Evolutionary conservation across 805 yeast species (phyloP).

Genomic region (Hanseniaspora valbyensis): DNA sequence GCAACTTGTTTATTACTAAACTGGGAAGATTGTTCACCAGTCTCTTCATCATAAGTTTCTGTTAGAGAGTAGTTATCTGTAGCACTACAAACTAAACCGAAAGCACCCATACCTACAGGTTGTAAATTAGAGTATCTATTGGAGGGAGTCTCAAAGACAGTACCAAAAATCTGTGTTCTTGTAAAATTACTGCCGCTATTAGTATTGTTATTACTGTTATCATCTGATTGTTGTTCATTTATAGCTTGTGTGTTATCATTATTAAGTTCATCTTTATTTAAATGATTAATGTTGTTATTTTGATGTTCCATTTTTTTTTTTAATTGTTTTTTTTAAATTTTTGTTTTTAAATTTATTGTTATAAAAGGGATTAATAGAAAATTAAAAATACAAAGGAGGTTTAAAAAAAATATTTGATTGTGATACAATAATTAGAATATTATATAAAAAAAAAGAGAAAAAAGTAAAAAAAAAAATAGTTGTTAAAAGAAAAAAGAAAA

Average conservation of each 20-base stretch:
- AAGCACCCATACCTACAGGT: constrained; percentile 99
- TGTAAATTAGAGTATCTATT: constrained; percentile 73
- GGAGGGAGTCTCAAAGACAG: constrained; percentile 85
- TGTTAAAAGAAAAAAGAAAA: no score
- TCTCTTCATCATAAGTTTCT: constrained; percentile 7
- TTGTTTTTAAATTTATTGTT: background rate
- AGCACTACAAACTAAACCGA: constrained; percentile 95
- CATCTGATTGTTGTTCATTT: background rate
- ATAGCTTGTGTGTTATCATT: background rate
- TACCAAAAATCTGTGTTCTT: constrained; percentile 87
- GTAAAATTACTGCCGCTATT: constrained; percentile 34
- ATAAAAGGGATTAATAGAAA: no score
- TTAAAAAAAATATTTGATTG: no score
- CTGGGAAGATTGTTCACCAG: constrained; percentile 1
- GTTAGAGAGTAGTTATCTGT: constrained; percentile 44
- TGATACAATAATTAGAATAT: no score
- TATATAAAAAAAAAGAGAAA: no score
- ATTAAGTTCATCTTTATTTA: background rate
- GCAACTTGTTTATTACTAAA: constrained; percentile 90
- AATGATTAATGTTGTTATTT: background rate
- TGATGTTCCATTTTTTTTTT: background rate
- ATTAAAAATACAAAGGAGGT: background rate
- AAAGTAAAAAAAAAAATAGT: no score
- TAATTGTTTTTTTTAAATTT: background rate
- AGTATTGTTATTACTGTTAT: constrained; percentile 13